These are phyloP conservation scores for Iris pallida DNA, from an alignment of 116 monocot species.

Conservation along the genomic window DNA sequence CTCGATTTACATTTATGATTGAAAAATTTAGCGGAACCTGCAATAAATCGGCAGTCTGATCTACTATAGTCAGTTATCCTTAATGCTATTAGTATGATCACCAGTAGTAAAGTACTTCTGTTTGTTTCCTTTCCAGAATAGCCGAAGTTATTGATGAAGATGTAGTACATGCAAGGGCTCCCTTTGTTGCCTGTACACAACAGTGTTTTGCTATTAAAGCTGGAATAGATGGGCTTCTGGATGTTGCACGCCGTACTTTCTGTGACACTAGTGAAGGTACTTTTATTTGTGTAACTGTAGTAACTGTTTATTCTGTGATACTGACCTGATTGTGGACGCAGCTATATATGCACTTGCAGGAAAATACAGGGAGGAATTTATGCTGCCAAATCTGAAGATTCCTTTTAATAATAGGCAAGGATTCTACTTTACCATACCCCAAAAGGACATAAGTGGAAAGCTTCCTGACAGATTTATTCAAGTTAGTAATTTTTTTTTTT, in stretches of 20 bases:
- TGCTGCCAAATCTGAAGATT: slow-evolving; percentile 85
- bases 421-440: slow-evolving; percentile 92
- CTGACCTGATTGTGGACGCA: slow-evolving; percentile 30
- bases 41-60: not conserved
- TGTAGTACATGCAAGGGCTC: slow-evolving; percentile 79
- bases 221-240: slow-evolving; percentile 88
- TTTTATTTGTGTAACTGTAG: not conserved
- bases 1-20: not conserved
- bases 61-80: not conserved
- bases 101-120: not conserved
- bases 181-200: slow-evolving; percentile 95
- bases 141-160: slow-evolving; percentile 84
- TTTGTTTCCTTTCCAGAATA: slow-evolving; percentile 44
- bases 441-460: slow-evolving; percentile 78
- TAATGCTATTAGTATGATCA: not conserved
- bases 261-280: slow-evolving; percentile 99
- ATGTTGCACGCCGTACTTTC: slow-evolving; percentile 87
- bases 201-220: slow-evolving; percentile 98
- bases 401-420: slow-evolving; percentile 87
- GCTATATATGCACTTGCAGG: slow-evolving; percentile 93
- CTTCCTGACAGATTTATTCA: slow-evolving; percentile 93
- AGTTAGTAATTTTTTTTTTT: slow-evolving; percentile 32
- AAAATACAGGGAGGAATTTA: slow-evolving; percentile 89
- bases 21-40: too few species aligned
- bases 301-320: slow-evolving; percentile 3